These are phyloP conservation scores for Protomyces lactucae-debilis DNA, from an alignment of 1,139 yeast genomes.

Conservation along the genomic window DNA sequence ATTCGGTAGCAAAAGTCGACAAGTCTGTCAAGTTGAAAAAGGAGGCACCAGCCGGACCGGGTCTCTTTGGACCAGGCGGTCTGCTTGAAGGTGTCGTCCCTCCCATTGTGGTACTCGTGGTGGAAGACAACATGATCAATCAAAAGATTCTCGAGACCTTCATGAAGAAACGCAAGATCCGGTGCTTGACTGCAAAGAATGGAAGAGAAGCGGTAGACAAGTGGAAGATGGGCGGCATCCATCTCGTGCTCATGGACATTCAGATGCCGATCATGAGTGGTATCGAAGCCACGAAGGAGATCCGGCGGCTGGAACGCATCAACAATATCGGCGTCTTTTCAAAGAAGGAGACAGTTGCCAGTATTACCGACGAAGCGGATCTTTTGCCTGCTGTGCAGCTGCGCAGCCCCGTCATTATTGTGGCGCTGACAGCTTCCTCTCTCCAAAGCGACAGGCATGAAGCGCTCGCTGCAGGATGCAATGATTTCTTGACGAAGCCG, in stretches of 20 bases:
- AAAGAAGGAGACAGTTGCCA: slow-evolving; percentile 35
- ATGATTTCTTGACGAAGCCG: slow-evolving; percentile 94
- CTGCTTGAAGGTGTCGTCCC: slow-evolving; percentile 48
- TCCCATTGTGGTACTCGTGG: slow-evolving; percentile 82
- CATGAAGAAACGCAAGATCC: slow-evolving; percentile 75
- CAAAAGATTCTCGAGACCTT: slow-evolving; percentile 92
- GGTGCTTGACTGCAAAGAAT: slow-evolving; percentile 79
- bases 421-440: slow-evolving; percentile 89
- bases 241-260: slow-evolving; percentile 87
- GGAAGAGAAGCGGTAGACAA: slow-evolving; percentile 90
- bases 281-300: slow-evolving; percentile 84
- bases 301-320: slow-evolving; percentile 71
- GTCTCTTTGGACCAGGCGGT: slow-evolving; percentile 12
- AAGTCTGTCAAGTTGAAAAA: not conserved
- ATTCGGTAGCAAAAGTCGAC: slow-evolving; percentile 1
- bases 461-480: slow-evolving; percentile 94
- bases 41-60: not conserved
- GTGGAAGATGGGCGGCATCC: slow-evolving; percentile 90
- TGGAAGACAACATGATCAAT: slow-evolving; percentile 92
- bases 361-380: slow-evolving; percentile 41
- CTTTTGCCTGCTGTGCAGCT: slow-evolving; percentile 55
- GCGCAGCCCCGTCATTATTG: slow-evolving; percentile 89
- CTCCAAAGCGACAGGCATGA: slow-evolving; percentile 81
- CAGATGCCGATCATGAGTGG: slow-evolving; percentile 93
- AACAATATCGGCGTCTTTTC: slow-evolving; percentile 81